Evolutionary conservation across 148 eudicot genomes (phyloP), one percentile per base, ranked within the genome.

Genomic region (Rhododendron vialii): DNA sequence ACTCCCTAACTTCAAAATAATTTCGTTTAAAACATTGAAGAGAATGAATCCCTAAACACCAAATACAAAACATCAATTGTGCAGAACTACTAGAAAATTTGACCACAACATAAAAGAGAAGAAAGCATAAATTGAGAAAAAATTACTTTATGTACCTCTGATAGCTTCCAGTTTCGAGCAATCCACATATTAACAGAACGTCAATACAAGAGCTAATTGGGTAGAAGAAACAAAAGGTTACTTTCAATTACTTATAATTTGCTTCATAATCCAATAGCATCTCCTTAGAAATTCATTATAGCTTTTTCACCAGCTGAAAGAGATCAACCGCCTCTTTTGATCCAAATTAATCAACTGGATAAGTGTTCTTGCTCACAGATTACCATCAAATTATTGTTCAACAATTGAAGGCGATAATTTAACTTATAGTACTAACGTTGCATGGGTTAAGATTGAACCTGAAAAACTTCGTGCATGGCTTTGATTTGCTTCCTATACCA

Each of bases 401-500:
- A 73, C 30, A 22, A 51, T 84, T 73, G 2, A 15, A 45, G n/a
- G 47, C 5, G 8, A 30, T 14, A 43, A 41, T 20, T n/a, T 78
- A 38, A 85, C n/a, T 79, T 65, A 28, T 18, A 59, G 33, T 15
- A 48, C 26, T 22, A 13, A 61, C 9, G 18, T 79, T 79, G 61
- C 55, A 53, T 43, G 10, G 61, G 67, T 67, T 61, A 86, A 86
- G 78, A 84, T 86, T 86, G 67, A 80, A 86, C 87, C 87, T 85
- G 87, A 85, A 85, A 71, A 85, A 85, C 87, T 85, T 85, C 83
- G 69, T 78, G 83, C 87, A 86, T 71, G 87, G 87, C 87, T 86
- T 86, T 81, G 84, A 67, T 80, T 86, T 86, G 84, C 87, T 51
- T 81, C 87, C 84, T 86, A 81, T 69, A 86, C 87, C 87, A 81